These are phyloP conservation scores for Lipomyces mesembrius DNA, from an alignment of 805 yeast genomes.

Conservation along the genomic window DNA sequence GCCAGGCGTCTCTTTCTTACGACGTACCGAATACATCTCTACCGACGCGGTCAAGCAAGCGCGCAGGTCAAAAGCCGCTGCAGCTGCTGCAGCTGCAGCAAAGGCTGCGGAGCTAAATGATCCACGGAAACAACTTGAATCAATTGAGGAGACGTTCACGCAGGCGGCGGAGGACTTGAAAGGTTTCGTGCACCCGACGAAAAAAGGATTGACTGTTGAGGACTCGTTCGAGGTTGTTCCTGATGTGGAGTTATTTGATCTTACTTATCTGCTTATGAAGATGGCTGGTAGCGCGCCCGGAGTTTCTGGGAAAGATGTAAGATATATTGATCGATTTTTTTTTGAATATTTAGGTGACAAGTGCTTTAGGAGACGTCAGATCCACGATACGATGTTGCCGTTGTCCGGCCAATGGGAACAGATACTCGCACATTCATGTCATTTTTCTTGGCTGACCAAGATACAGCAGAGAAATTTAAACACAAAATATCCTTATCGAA, in stretches of 20 bases:
- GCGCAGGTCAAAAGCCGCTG: conserved; percentile 34
- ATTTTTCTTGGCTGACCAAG: conserved; percentile 57
- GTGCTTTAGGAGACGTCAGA: conserved; percentile 38
- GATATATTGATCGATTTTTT: conserved; percentile 53
- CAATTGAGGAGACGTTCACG: conserved; percentile 81
- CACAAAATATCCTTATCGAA: conserved; percentile 21
- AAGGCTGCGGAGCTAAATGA: conserved; percentile 46
- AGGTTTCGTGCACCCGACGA: conserved; percentile 74
- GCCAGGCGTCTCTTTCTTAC: conserved; percentile 69
- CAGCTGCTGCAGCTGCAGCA: conserved; percentile 38
- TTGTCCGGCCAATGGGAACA: conserved; percentile 74
- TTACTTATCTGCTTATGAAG: conserved; percentile 66
- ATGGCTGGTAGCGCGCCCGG: conserved; percentile 57
- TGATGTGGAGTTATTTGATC: conserved; percentile 88
- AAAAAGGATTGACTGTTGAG: conserved; percentile 72
- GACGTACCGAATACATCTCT: conserved; percentile 92
- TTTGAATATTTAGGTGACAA: conserved; percentile 32
- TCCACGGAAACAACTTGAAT: conserved; percentile 65
- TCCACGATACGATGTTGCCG: conserved; percentile 48
- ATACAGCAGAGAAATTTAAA: conserved; percentile 47
- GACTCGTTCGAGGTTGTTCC: conserved; percentile 82
- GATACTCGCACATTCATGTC: conserved; percentile 81
- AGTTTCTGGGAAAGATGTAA: conserved; percentile 43
- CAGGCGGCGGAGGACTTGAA: conserved; percentile 52
- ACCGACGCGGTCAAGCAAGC: conserved; percentile 54